Conservation (phyloP, 2,329 filamentous ascomycete genomes). For the Microcera coccophila region DNA sequence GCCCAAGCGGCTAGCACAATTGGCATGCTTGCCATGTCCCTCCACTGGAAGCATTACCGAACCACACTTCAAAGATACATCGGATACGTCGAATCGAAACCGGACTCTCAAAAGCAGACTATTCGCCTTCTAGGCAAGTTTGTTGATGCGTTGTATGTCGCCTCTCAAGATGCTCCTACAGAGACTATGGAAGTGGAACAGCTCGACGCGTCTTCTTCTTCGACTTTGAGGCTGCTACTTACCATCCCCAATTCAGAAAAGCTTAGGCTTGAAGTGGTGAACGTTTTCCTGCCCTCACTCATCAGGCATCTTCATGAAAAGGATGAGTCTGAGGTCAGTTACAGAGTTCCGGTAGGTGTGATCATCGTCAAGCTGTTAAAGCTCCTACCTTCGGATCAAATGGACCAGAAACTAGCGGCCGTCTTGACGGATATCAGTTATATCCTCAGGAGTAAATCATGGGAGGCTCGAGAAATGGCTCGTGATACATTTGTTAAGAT, state of each 20-base stretch:
- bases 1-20: slow-evolving; percentile 84
- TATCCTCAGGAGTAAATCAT: slow-evolving; percentile 82
- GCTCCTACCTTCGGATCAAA: slow-evolving; percentile 68
- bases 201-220: slow-evolving; percentile 20
- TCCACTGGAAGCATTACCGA: slow-evolving; percentile 90
- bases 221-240: slow-evolving; percentile 48
- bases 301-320: slow-evolving; percentile 88
- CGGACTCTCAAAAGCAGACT: slow-evolving; percentile 79
- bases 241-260: slow-evolving; percentile 66
- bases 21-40: slow-evolving; percentile 64
- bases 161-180: slow-evolving; percentile 41
- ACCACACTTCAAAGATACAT: slow-evolving; percentile 81
- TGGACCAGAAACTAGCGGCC: slow-evolving; percentile 71
- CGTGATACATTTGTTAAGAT: slow-evolving; percentile 85
- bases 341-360: slow-evolving; percentile 84
- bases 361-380: slow-evolving; percentile 84
- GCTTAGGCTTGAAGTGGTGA: slow-evolving; percentile 66
- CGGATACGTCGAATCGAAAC: slow-evolving; percentile 73
- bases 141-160: slow-evolving; percentile 67
- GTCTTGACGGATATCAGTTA: slow-evolving; percentile 90
- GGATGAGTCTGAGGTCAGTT: slow-evolving; percentile 88
- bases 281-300: slow-evolving; percentile 73
- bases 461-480: slow-evolving; percentile 86
- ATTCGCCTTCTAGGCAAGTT: slow-evolving; percentile 77
- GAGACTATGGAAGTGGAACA: slow-evolving; percentile 44